Evolutionary conservation across 2,329 filamentous ascomycete species (phyloP).

Genomic region (Ophiocordyceps sinensis): DNA sequence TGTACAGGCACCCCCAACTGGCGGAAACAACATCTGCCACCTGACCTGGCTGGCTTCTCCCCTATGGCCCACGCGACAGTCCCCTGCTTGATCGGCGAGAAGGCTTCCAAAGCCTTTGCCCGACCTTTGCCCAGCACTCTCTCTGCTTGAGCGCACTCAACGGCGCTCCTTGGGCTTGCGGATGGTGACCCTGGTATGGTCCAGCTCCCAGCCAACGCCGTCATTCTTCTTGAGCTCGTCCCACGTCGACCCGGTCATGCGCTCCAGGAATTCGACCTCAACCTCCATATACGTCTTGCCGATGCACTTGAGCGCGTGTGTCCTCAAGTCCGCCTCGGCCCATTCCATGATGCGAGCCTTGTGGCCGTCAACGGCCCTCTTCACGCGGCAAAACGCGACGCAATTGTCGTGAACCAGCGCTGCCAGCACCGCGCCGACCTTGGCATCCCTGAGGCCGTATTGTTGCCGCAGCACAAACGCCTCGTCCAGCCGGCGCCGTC

Average conservation of each 20-base stretch:
- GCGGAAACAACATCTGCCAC: no score
- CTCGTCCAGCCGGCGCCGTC: conserved; percentile 57
- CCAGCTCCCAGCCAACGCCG: conserved; percentile 74
- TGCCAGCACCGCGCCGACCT: conserved; percentile 52
- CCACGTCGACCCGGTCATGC: conserved; percentile 56
- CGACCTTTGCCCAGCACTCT: neutral
- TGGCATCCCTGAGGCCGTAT: conserved; percentile 49
- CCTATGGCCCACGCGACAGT: neutral
- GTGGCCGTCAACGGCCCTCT: conserved; percentile 64
- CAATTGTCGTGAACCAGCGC: conserved; percentile 74
- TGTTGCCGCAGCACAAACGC: conserved; percentile 53
- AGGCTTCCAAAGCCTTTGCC: neutral
- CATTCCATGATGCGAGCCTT: conserved; percentile 67
- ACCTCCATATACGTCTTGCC: conserved; percentile 67
- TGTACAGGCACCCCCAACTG: no score
- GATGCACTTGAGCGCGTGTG: conserved; percentile 74
- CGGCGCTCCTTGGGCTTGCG: conserved; percentile 35
- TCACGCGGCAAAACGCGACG: conserved; percentile 58
- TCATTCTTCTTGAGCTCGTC: conserved; percentile 49
- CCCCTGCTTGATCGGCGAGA: neutral
- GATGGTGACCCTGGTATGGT: conserved; percentile 62
- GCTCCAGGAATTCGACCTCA: conserved; percentile 54
- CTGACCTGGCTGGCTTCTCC: no score
- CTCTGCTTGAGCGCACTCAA: neutral
- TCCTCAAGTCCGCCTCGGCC: conserved; percentile 58